Evolutionary conservation across 2,329 filamentous ascomycete species (phyloP).

Genomic region (Dothiorella sarmentorum): DNA sequence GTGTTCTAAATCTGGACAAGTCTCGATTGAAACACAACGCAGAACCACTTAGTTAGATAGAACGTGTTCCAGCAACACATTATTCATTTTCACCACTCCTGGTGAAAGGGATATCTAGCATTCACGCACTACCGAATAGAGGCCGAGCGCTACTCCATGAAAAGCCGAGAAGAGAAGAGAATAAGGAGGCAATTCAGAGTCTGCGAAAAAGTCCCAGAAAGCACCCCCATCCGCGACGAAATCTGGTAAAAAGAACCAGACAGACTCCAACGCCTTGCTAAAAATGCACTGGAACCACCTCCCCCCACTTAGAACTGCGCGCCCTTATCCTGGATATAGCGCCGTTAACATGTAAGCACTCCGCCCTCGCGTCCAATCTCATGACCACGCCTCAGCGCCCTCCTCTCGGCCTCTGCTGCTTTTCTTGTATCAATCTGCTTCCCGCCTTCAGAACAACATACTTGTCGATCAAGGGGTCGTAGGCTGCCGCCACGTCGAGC

Average conservation of each 20-base stretch:
- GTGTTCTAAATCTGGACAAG: no score
- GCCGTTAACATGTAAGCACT: constrained; percentile 7
- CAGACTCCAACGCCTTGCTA: constrained; percentile 6
- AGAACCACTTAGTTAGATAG: no score
- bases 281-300: constrained; percentile 11
- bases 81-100: no score
- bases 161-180: neutral
- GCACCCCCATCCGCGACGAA: no score
- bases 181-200: neutral
- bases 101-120: neutral
- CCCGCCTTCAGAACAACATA: constrained; percentile 30
- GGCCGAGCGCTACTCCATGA: neutral
- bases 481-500: constrained; percentile 44
- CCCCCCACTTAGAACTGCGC: neutral
- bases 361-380: neutral
- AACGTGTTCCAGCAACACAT: no score
- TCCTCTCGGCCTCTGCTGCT: constrained; percentile 5
- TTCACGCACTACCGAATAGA: neutral
- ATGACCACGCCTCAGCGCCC: neutral
- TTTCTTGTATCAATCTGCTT: constrained; percentile 3
- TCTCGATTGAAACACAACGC: no score
- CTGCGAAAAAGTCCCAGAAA: neutral
- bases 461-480: constrained; percentile 42
- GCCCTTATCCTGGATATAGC: neutral
- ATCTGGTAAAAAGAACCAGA: no score